These are phyloP conservation scores for Chrysanthemum makinoi DNA, from an alignment of 129 eudicot species.

Conservation along the genomic window DNA sequence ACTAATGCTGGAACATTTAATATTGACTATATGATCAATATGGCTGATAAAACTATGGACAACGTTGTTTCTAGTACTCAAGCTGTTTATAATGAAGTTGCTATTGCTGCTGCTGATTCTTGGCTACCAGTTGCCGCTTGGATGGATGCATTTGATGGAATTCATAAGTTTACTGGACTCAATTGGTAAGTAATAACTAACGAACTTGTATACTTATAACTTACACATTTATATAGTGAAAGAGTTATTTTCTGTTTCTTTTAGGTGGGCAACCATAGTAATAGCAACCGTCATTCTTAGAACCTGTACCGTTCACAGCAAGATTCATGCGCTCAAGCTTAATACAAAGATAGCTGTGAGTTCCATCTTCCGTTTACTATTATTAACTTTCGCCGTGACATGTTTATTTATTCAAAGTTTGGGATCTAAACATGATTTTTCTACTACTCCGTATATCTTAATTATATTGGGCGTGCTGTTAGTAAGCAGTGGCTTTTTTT, in stretches of 20 bases:
- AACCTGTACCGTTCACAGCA: constrained; percentile 45
- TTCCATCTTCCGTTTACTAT: constrained; percentile 12
- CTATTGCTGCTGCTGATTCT: constrained; percentile 78
- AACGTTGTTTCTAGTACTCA: constrained; percentile 35
- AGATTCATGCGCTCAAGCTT: constrained; percentile 67
- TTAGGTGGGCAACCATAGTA: constrained; percentile 84
- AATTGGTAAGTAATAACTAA: constrained; percentile 43
- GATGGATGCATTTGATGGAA: constrained; percentile 59
- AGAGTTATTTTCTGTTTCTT: background rate
- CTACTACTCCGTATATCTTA: background rate
- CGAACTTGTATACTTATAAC: background rate
- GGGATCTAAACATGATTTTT: background rate
- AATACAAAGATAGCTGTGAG: constrained; percentile 73
- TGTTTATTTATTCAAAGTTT: constrained; percentile 3
- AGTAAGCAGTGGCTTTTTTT: background rate
- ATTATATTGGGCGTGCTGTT: background rate
- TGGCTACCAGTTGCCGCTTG: constrained; percentile 68
- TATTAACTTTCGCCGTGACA: background rate
- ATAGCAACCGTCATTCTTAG: constrained; percentile 64
- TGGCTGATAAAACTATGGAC: constrained; percentile 38
- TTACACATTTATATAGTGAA: background rate
- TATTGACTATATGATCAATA: constrained; percentile 37
- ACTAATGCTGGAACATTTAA: constrained; percentile 42
- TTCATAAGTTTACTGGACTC: constrained; percentile 60
- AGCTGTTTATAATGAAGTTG: constrained; percentile 66